Evolutionary conservation across 1,284 basidiomycete genomes (phyloP).

Genomic region (Trichosporon coremiiforme): DNA sequence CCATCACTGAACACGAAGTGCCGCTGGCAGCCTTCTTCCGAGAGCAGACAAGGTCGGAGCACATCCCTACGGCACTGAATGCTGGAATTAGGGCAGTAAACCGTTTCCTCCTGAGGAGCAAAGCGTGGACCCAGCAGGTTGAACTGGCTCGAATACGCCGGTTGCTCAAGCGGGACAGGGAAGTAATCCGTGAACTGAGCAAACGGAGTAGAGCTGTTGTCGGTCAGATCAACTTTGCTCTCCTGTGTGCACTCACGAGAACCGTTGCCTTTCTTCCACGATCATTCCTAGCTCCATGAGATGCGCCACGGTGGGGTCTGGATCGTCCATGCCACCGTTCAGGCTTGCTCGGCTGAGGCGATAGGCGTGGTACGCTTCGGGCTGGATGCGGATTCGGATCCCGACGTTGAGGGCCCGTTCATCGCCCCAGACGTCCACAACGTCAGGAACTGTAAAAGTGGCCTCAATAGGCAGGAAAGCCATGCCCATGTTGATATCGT

Average conservation of each 20-base stretch:
- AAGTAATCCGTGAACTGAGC: slow-evolving; percentile 34
- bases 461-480: slow-evolving; percentile 35
- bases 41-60: slow-evolving; percentile 36
- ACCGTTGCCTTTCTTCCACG: slow-evolving; percentile 50
- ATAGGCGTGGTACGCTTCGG: slow-evolving; percentile 4
- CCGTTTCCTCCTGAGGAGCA: slow-evolving; percentile 32
- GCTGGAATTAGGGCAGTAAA: slow-evolving; percentile 14
- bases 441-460: slow-evolving; percentile 49
- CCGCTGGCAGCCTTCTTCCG: slow-evolving; percentile 45
- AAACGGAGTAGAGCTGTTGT: slow-evolving; percentile 38
- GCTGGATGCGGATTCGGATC: slow-evolving; percentile 42
- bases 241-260: slow-evolving; percentile 35
- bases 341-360: neutral
- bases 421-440: slow-evolving; percentile 49
- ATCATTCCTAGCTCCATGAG: slow-evolving; percentile 53
- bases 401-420: slow-evolving; percentile 42
- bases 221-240: neutral
- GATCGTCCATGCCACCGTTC: neutral
- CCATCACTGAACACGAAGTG: slow-evolving; percentile 47
- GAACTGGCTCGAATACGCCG: slow-evolving; percentile 27
- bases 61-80: neutral
- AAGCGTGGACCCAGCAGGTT: slow-evolving; percentile 31
- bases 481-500: neutral
- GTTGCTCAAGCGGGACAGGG: slow-evolving; percentile 47
- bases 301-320: neutral